These are phyloP conservation scores for Colletotrichum sidae DNA, from an alignment of 2,329 filamentous ascomycete genomes.

Conservation along the genomic window DNA sequence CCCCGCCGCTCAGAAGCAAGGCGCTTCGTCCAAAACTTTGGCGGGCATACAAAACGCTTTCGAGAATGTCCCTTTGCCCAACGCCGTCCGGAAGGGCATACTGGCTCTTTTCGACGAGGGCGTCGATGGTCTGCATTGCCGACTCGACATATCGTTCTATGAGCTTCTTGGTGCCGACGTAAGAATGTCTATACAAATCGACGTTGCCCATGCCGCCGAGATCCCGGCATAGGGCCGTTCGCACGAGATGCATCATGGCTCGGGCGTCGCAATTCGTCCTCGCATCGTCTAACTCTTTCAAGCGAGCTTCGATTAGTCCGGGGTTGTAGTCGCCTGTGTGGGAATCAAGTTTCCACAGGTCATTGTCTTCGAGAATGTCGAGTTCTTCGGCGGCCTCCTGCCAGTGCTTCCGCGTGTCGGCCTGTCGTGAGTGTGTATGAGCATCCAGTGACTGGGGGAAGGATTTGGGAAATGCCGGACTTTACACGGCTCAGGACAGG, in stretches of 20 bases:
- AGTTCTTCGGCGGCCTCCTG: conserved; percentile 79
- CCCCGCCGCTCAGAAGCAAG: conserved; percentile 84
- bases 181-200: conserved; percentile 84
- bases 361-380: conserved; percentile 82
- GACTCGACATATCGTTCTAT: conserved; percentile 91
- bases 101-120: conserved; percentile 72
- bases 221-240: conserved; percentile 83
- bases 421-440: conserved; percentile 56
- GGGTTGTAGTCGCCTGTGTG: conserved; percentile 76
- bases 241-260: conserved; percentile 82
- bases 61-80: conserved; percentile 70
- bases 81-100: conserved; percentile 62
- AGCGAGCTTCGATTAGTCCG: conserved; percentile 74
- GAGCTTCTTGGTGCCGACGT: conserved; percentile 86
- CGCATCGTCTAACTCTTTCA: conserved; percentile 80
- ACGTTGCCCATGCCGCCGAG: conserved; percentile 88
- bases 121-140: conserved; percentile 78
- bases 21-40: conserved; percentile 89
- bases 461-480: too few species aligned
- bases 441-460: too few species aligned
- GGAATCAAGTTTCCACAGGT: conserved; percentile 80
- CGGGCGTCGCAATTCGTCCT: conserved; percentile 77
- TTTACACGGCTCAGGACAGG: too few species aligned
- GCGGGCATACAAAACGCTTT: conserved; percentile 77
- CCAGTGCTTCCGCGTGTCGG: conserved; percentile 79